Percentiles rank a stretch among this genome's conserved stretches.
Conservation (phyloP, 2,329 filamentous ascomycete species). For the Chaetomium sp. region DNA sequence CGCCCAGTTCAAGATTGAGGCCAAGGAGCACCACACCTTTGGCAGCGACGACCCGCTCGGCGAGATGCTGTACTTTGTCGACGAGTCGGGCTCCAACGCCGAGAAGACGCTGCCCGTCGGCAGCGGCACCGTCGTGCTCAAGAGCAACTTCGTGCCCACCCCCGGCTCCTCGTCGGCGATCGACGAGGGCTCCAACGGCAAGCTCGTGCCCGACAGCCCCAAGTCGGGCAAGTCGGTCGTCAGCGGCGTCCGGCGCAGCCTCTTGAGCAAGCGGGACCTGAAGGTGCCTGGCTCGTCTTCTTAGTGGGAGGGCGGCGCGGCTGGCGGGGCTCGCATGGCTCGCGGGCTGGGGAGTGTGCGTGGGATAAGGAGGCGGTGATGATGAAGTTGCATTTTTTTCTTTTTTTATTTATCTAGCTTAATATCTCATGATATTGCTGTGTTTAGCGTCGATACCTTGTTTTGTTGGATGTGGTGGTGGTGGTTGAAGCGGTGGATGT, state of each 20-base stretch:
- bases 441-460: slow-evolving; percentile 13
- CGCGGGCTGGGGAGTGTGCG: neutral
- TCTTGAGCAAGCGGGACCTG: slow-evolving; percentile 18
- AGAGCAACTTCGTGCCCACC: slow-evolving; percentile 65
- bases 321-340: neutral
- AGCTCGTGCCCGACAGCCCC: slow-evolving; percentile 35
- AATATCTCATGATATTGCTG: neutral
- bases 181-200: slow-evolving; percentile 46
- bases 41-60: slow-evolving; percentile 82
- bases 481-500: neutral
- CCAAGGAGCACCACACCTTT: slow-evolving; percentile 83
- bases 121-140: slow-evolving; percentile 69
- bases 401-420: neutral
- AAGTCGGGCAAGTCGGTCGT: slow-evolving; percentile 17
- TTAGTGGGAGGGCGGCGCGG: slow-evolving; percentile 10
- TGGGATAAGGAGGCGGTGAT: neutral
- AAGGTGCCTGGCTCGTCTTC: slow-evolving; percentile 17
- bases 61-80: slow-evolving; percentile 87
- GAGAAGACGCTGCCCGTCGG: slow-evolving; percentile 79
- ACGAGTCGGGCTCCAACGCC: slow-evolving; percentile 67
- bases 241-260: slow-evolving; percentile 13
- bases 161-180: neutral
- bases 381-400: neutral
- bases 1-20: slow-evolving; percentile 80
- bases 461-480: neutral